phyloP scores from a whole-genome alignment of 1,284 basidiomycete genomes.

The Ganoderma lucidum region DNA sequence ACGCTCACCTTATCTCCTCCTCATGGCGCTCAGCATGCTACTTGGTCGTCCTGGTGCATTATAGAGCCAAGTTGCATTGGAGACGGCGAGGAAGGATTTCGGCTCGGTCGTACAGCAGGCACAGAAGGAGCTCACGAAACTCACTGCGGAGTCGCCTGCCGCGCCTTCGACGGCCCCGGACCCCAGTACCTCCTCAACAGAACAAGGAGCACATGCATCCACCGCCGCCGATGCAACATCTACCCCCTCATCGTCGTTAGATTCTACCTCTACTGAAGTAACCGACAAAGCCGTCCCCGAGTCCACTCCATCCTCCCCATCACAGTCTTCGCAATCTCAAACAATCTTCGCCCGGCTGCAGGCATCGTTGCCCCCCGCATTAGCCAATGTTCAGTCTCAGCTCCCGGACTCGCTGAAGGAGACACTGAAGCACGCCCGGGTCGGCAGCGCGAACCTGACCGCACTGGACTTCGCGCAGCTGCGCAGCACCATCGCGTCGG shows the following conservation, averaged over 20 bases:
- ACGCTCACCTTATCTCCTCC: slow-evolving; percentile 6
- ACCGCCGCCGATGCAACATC: background rate
- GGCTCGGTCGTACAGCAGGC: slow-evolving; percentile 82
- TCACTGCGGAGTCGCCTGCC: slow-evolving; percentile 50
- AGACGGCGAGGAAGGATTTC: slow-evolving; percentile 81
- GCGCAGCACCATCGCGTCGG: slow-evolving; percentile 68
- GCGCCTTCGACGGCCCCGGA: slow-evolving; percentile 40
- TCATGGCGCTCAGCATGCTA: slow-evolving; percentile 7
- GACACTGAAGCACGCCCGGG: slow-evolving; percentile 55
- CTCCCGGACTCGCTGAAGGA: slow-evolving; percentile 72
- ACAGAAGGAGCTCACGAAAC: slow-evolving; percentile 79
- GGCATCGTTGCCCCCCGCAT: slow-evolving; percentile 73
- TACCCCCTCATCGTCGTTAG: background rate
- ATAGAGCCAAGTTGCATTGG: slow-evolving; percentile 79
- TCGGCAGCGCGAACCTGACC: slow-evolving; percentile 32
- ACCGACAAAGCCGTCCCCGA: slow-evolving; percentile 12
- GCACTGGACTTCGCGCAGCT: slow-evolving; percentile 71
- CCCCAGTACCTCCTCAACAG: slow-evolving; percentile 25
- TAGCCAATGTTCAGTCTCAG: slow-evolving; percentile 60
- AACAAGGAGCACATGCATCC: slow-evolving; percentile 4
- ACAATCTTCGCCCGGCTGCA: slow-evolving; percentile 76
- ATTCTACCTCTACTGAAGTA: slow-evolving; percentile 5
- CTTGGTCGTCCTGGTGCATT: background rate
- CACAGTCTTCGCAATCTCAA: slow-evolving; percentile 46
- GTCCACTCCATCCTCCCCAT: slow-evolving; percentile 16